Evolutionary conservation across 2,329 filamentous ascomycete genomes (phyloP), one percentile per base, ranked within the genome.

Genomic region (Fusarium agapanthi): DNA sequence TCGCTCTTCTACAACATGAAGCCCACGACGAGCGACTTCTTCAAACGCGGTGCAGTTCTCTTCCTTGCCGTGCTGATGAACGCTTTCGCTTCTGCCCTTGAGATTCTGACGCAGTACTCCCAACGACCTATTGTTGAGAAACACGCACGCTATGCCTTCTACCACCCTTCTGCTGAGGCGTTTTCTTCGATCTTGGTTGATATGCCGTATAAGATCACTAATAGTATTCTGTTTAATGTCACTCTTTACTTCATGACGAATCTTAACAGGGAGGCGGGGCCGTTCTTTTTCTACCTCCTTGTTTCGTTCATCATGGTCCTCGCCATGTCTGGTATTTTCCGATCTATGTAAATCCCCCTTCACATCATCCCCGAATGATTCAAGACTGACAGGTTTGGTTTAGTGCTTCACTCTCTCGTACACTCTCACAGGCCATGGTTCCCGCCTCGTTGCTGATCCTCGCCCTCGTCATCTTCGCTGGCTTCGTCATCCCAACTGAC

Each of bases 261-360:
- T 14, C 76, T 87, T 2, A 80, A 82, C 22, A 80, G 84, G 24
- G 82, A 84, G 30, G 79, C 85, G 8, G 84, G 84, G 3, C 75
- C 80, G 5, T 87, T 86, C 78, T 87, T 86, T 76, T 86, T 83
- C 75, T 87, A 84, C 75, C 75, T 82, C 18, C 68, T 87, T 1
- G 78, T 86, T 34, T 82, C 83, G 6, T 84, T 91, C 77, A 80
- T 86, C 44, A 85, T 86, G 30, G 90, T 88, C 0, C 77, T 92
- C 67, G 85, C 86, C 62, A 91, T 92, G 90, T 90, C 88, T 51
- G 90, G 90, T 84, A 81, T 92, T 65, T 92, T 92, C 81, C 72
- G 79, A 28, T 77, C 77, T 22, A 79, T 79, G 78, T 80, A 71
- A 72, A 78, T 72, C 20, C 0, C 9, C 3, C 9, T 16, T 11